A percentile compares a stretch with the other conserved stretches of the same genome.
These are phyloP conservation scores for Annulohypoxylon bovei DNA, from an alignment of 495 filamentous ascomycete species.

Conservation along the genomic window DNA sequence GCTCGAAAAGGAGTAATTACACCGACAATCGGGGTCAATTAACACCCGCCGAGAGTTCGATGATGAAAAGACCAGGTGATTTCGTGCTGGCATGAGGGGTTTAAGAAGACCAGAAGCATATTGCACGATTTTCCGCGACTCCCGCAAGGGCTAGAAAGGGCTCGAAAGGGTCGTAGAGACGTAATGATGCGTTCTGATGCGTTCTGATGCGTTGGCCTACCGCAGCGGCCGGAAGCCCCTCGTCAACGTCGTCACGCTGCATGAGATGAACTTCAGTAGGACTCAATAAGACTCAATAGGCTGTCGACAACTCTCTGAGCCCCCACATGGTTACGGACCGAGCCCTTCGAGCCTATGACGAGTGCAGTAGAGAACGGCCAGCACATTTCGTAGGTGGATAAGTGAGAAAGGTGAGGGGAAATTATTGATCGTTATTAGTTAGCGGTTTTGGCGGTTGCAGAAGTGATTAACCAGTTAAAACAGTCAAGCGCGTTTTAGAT, in stretches of 20 bases:
- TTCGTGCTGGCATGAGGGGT: slow-evolving; percentile 34
- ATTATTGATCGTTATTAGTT: slow-evolving; percentile 17
- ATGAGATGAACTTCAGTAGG: slow-evolving; percentile 12
- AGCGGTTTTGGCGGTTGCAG: slow-evolving; percentile 11
- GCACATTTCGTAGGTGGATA: slow-evolving; percentile 32
- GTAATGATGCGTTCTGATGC: slow-evolving; percentile 2
- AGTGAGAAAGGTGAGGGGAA: slow-evolving; percentile 26
- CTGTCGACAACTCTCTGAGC: slow-evolving; percentile 35
- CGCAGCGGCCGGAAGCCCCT: slow-evolving; percentile 15
- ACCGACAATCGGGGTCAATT: slow-evolving; percentile 27
- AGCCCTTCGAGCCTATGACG: slow-evolving; percentile 39
- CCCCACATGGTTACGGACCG: slow-evolving; percentile 40
- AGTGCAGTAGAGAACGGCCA: slow-evolving; percentile 33
- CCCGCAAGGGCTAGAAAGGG: slow-evolving; percentile 21
- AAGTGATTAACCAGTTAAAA: slow-evolving; percentile 2
- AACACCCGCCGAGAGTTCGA: slow-evolving; percentile 15
- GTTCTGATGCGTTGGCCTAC: slow-evolving; percentile 46
- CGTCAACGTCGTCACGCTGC: slow-evolving; percentile 32
- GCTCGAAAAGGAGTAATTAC: slow-evolving; percentile 26
- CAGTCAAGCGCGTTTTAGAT: neutral
- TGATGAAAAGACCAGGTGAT: slow-evolving; percentile 4
- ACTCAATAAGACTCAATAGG: slow-evolving; percentile 36
- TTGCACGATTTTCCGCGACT: slow-evolving; percentile 35
- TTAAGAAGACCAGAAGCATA: slow-evolving; percentile 25
- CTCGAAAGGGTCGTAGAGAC: neutral